These are phyloP conservation scores for Leucocoprinus sp. DNA, from an alignment of 768 basidiomycete genomes.

Conservation along the genomic window DNA sequence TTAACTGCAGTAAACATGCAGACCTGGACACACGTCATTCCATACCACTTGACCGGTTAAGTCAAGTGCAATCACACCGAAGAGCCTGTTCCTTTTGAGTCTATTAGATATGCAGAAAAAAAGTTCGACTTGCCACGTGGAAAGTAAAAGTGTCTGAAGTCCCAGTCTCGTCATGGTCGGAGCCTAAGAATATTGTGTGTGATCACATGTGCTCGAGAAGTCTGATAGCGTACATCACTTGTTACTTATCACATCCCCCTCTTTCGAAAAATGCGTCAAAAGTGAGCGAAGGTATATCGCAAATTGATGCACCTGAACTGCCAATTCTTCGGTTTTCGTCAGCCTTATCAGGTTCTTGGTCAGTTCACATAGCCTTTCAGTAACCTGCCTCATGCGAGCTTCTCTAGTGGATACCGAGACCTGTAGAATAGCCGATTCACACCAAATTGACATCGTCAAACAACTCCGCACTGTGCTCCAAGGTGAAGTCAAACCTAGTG, in stretches of 20 bases:
- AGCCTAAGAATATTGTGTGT: not conserved
- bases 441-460: conserved; percentile 69
- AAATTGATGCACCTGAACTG: conserved; percentile 91
- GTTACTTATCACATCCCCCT: not conserved
- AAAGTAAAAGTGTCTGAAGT: conserved; percentile 17
- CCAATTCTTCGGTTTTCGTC: conserved; percentile 81
- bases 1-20: conserved; percentile 9
- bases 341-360: conserved; percentile 93
- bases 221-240: not conserved
- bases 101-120: not conserved
- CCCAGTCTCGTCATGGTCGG: conserved; percentile 17
- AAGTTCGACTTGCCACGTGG: conserved; percentile 21
- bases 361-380: conserved; percentile 17
- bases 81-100: conserved; percentile 17
- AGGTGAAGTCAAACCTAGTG: conserved; percentile 87
- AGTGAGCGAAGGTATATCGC: conserved; percentile 88
- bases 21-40: conserved; percentile 66
- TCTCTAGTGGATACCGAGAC: conserved; percentile 76
- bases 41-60: conserved; percentile 56
- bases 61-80: conserved; percentile 38
- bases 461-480: conserved; percentile 74
- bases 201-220: conserved; percentile 2
- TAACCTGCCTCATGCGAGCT: conserved; percentile 5
- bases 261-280: conserved; percentile 71
- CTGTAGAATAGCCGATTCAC: conserved; percentile 57